Percentiles rank a stretch among this genome's conserved stretches.
These are phyloP conservation scores for Nakazawaea ernobii DNA, from an alignment of 805 yeast genomes.

Conservation along the genomic window DNA sequence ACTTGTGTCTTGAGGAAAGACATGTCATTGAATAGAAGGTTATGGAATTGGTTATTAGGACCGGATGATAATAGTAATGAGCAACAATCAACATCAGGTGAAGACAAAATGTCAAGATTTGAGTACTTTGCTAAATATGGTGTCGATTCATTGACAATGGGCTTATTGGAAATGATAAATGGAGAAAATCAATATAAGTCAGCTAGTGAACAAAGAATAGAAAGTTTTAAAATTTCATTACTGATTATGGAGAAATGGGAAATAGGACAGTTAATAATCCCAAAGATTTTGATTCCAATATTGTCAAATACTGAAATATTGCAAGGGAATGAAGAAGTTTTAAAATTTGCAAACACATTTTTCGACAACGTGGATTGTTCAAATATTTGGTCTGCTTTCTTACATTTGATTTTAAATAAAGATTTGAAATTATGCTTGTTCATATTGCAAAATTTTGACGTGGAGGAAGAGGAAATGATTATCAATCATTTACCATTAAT, in stretches of 20 bases:
- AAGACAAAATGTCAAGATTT: constrained; percentile 26
- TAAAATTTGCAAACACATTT: constrained; percentile 58
- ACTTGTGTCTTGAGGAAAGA: constrained; percentile 72
- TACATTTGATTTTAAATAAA: constrained; percentile 33
- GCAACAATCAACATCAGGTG: background rate
- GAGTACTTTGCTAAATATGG: constrained; percentile 63
- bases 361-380: constrained; percentile 84
- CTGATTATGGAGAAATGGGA: constrained; percentile 94
- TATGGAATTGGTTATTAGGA: constrained; percentile 92
- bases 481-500: constrained; percentile 71
- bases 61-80: constrained; percentile 42
- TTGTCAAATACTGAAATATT: constrained; percentile 39
- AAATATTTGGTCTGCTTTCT: constrained; percentile 67
- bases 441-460: constrained; percentile 58
- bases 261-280: constrained; percentile 71
- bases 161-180: constrained; percentile 44
- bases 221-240: constrained; percentile 58
- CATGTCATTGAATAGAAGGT: constrained; percentile 89
- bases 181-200: constrained; percentile 21
- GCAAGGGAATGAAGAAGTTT: constrained; percentile 35
- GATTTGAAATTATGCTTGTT: constrained; percentile 49
- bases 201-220: constrained; percentile 29
- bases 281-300: constrained; percentile 62
- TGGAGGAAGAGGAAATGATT: constrained; percentile 84
- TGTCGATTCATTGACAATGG: constrained; percentile 39